Conservation (phyloP, 805 yeast genomes). For the Tetrapisispora taiwanensis region DNA sequence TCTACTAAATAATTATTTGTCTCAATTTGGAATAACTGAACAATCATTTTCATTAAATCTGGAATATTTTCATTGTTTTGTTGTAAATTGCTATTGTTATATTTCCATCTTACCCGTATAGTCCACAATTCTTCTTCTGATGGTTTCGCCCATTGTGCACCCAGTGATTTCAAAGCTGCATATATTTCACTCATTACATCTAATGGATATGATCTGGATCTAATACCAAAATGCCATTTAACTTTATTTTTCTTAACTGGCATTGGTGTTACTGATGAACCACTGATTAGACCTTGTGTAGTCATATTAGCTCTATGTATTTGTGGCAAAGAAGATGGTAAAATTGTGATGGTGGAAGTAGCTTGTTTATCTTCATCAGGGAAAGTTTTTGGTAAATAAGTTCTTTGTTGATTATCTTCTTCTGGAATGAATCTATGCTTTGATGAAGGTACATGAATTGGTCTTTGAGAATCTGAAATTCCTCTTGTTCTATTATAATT, state of each 20-base stretch:
- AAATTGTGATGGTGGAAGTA: conserved; percentile 75
- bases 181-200: conserved; percentile 99
- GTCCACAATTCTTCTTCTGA: conserved; percentile 95
- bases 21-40: conserved; percentile 89
- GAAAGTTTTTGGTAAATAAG: conserved; percentile 27
- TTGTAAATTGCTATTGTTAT: conserved; percentile 31
- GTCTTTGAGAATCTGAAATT: conserved; percentile 4
- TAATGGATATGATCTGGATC: conserved; percentile 90
- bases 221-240: conserved; percentile 96
- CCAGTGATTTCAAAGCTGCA: conserved; percentile 82
- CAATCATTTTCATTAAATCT: conserved; percentile 92
- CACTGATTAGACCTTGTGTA: conserved; percentile 43
- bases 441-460: conserved; percentile 3
- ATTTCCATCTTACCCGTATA: conserved; percentile 88
- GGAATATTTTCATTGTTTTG: conserved; percentile 35
- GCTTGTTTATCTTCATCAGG: conserved; percentile 26
- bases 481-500: not conserved
- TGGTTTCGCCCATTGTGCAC: conserved; percentile 97
- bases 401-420: conserved; percentile 22
- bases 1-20: conserved; percentile 94
- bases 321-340: conserved; percentile 90
- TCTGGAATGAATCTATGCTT: conserved; percentile 4
- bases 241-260: conserved; percentile 80
- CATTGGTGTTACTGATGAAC: conserved; percentile 40
- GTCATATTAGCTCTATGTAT: conserved; percentile 91